These are phyloP conservation scores for barley (Hordeum vulgare) DNA, from an alignment of 176 grass and related monocot genomes.

Conservation along the genomic window DNA sequence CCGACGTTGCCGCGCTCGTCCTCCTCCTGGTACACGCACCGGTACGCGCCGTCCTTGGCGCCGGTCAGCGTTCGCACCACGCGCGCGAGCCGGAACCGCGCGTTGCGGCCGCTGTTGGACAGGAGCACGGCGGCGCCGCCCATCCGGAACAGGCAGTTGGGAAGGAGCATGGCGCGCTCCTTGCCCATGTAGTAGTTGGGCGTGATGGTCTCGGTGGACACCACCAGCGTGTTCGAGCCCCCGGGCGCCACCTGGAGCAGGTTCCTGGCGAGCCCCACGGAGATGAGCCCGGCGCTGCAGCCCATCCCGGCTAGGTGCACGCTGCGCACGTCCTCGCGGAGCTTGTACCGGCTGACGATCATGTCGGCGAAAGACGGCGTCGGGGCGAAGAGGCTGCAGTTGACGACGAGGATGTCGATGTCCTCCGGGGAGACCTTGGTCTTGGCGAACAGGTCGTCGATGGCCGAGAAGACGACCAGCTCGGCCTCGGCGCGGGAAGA, in stretches of 20 bases:
- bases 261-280: conserved; percentile 44
- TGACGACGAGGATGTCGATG: conserved; percentile 47
- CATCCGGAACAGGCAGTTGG: not conserved
- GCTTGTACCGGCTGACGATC: conserved; percentile 44
- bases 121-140: conserved; percentile 48
- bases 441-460: conserved; percentile 63
- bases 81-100: conserved; percentile 38
- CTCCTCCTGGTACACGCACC: conserved; percentile 51
- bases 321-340: conserved; percentile 38
- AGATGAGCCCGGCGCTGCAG: conserved; percentile 59
- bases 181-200: conserved; percentile 37
- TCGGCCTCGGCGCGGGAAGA: conserved; percentile 52
- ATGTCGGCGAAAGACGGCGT: conserved; percentile 60
- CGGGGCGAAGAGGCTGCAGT: conserved; percentile 58
- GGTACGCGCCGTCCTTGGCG: conserved; percentile 30
- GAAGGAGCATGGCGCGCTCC: not conserved
- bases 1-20: conserved; percentile 37
- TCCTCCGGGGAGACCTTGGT: conserved; percentile 17
- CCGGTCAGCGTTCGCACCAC: conserved; percentile 16
- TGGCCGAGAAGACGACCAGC: conserved; percentile 64
- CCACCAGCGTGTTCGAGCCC: conserved; percentile 41
- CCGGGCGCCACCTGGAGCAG: conserved; percentile 41
- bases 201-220: conserved; percentile 61
- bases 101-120: conserved; percentile 1
- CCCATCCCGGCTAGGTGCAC: conserved; percentile 66